A percentile compares a stretch with the other conserved stretches of the same genome.
phyloP scores from a whole-genome alignment of 1,139 yeast species.

The Candida neerlandica region DNA sequence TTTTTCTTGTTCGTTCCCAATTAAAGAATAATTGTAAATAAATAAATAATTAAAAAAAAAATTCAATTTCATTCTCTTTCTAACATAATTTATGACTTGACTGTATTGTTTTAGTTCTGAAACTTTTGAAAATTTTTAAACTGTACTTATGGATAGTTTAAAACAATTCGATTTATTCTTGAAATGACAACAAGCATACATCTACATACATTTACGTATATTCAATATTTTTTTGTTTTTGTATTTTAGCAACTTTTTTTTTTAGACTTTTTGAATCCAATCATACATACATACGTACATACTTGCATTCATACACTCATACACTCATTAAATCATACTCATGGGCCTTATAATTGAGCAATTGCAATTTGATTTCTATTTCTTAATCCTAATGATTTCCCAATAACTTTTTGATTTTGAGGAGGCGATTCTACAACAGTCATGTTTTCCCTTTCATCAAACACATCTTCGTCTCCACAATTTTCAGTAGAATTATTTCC shows the following conservation, averaged over 20 bases:
- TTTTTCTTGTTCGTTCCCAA: not conserved
- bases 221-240: not conserved
- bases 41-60: not conserved
- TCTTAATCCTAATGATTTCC: conserved; percentile 11
- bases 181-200: too few relatives aligned
- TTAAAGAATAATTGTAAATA: conserved; percentile 3
- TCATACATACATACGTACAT: too few relatives aligned
- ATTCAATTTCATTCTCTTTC: not conserved
- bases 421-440: not conserved
- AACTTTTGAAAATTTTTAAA: too few relatives aligned
- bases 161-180: not conserved
- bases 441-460: conserved; percentile 2
- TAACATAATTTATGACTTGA: too few relatives aligned
- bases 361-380: conserved; percentile 4
- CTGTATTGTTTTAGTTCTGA: too few relatives aligned
- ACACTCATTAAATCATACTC: too few relatives aligned
- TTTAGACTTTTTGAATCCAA: too few relatives aligned
- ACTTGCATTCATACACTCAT: too few relatives aligned
- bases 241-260: not conserved
- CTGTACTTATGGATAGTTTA: too few relatives aligned
- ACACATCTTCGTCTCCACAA: not conserved
- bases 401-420: conserved; percentile 7
- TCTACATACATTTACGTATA: not conserved
- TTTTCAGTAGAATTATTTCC: not conserved
- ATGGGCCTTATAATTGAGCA: conserved; percentile 2